phyloP scores from a whole-genome alignment of 257 asterid genomes.

The Datura wrightii region DNA sequence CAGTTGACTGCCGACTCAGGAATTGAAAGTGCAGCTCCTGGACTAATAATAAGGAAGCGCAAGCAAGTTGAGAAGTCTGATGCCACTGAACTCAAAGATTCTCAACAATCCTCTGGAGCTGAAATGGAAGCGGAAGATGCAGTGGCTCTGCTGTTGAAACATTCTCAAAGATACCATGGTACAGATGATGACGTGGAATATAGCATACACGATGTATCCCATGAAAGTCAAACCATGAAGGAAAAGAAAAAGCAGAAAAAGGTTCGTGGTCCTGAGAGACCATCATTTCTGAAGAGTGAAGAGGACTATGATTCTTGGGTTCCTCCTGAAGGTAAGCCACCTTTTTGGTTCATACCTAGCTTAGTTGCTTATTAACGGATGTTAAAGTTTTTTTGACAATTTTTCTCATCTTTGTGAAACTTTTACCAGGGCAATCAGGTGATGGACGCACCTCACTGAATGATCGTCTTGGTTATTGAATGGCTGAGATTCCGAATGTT shows the following conservation, averaged over 20 bases:
- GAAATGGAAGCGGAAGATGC: conserved; percentile 78
- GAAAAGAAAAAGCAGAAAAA: conserved; percentile 60
- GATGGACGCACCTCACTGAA: conserved; percentile 92
- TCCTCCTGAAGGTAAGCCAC: conserved; percentile 84
- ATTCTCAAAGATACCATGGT: conserved; percentile 63
- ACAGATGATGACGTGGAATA: conserved; percentile 55
- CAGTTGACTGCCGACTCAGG: conserved; percentile 41
- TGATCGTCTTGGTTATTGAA: conserved; percentile 84
- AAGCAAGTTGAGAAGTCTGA: conserved; percentile 61
- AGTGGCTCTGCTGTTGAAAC: conserved; percentile 81
- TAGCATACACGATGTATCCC: conserved; percentile 34
- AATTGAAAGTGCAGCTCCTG: conserved; percentile 93
- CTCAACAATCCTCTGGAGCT: conserved; percentile 56
- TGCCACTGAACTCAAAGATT: conserved; percentile 46
- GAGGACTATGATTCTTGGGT: conserved; percentile 76
- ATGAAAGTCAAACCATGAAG: conserved; percentile 46
- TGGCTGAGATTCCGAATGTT: neutral
- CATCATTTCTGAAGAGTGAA: conserved; percentile 60
- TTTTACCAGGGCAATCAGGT: conserved; percentile 85
- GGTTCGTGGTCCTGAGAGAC: conserved; percentile 80
- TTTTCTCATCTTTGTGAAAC: conserved; percentile 28
- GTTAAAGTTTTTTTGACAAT: neutral
- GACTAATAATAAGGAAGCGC: conserved; percentile 89
- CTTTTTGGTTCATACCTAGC: conserved; percentile 29
- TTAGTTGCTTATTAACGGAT: conserved; percentile 20